Evolutionary conservation across 257 asterid genomes (phyloP).

Genomic region (Anisodus acutangulus): DNA sequence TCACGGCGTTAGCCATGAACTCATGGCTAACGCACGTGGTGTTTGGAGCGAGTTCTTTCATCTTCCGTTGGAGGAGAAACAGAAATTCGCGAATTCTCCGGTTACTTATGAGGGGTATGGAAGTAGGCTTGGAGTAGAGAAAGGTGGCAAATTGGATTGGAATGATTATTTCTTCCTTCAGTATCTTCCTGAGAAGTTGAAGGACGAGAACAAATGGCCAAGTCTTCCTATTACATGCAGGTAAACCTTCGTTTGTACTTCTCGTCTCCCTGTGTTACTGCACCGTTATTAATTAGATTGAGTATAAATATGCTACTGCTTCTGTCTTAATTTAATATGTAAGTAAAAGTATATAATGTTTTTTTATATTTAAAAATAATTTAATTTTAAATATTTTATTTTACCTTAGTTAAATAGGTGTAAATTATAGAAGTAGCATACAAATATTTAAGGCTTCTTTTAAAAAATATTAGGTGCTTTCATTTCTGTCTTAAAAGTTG

Average conservation of each 20-base stretch:
- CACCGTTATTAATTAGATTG: too few relatives aligned
- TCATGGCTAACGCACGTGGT: slow-evolving; percentile 56
- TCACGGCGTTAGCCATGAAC: slow-evolving; percentile 70
- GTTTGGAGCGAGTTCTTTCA: slow-evolving; percentile 77
- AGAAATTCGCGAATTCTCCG: slow-evolving; percentile 68
- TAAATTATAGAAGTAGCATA: too few relatives aligned
- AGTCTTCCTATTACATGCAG: slow-evolving; percentile 48
- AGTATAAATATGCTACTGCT: too few relatives aligned
- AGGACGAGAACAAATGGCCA: slow-evolving; percentile 81
- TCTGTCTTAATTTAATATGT: too few relatives aligned
- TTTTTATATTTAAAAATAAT: too few relatives aligned
- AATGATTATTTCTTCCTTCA: slow-evolving; percentile 85
- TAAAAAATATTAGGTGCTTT: too few relatives aligned
- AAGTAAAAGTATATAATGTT: too few relatives aligned
- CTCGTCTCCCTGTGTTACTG: too few relatives aligned
- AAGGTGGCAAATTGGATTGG: slow-evolving; percentile 80
- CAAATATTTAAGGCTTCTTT: too few relatives aligned
- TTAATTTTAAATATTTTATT: too few relatives aligned
- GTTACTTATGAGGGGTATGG: slow-evolving; percentile 89
- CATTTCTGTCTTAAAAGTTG: too few relatives aligned
- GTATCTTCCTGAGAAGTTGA: slow-evolving; percentile 53
- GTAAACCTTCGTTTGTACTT: neutral
- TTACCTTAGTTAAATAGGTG: too few relatives aligned
- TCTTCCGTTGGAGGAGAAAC: slow-evolving; percentile 75
- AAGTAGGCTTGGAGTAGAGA: slow-evolving; percentile 77